Percentiles rank a stretch among this genome's conserved stretches.
These are phyloP conservation scores for Talaromyces wortmannii DNA, from an alignment of 495 filamentous ascomycete species.

Conservation along the genomic window DNA sequence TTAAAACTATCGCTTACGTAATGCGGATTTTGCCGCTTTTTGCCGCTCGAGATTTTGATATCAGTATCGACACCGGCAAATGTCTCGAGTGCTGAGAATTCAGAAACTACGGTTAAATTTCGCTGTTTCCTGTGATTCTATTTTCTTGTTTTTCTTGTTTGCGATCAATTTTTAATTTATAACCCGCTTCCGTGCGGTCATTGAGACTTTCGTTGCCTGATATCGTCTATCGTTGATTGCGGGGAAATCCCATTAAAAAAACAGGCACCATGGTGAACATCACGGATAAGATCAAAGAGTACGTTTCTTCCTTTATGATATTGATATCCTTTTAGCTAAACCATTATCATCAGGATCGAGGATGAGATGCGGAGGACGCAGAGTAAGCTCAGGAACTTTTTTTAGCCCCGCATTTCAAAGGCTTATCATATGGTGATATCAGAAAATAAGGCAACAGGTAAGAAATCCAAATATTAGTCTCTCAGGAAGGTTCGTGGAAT, in stretches of 20 bases:
- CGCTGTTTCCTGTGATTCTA: background rate
- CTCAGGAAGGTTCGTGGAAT: background rate
- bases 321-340: constrained; percentile 3
- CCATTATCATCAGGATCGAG: constrained; percentile 68
- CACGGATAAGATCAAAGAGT: constrained; percentile 99
- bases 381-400: constrained; percentile 48
- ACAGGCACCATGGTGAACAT: constrained; percentile 94
- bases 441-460: constrained; percentile 99
- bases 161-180: too few relatives aligned
- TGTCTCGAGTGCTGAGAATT: background rate
- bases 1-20: constrained; percentile 1
- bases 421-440: constrained; percentile 2
- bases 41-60: constrained; percentile 2
- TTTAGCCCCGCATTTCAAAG: constrained; percentile 22
- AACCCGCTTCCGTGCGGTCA: too few relatives aligned
- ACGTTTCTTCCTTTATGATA: constrained; percentile 19
- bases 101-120: background rate
- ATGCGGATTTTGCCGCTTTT: background rate
- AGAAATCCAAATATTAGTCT: constrained; percentile 5
- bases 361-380: constrained; percentile 99
- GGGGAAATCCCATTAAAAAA: constrained; percentile 3
- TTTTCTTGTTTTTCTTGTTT: background rate
- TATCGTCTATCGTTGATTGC: background rate
- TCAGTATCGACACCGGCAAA: background rate
- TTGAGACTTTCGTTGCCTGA: too few relatives aligned